Evolutionary conservation across 306 rosid genomes (phyloP).

Genomic region (Corylus americana): DNA sequence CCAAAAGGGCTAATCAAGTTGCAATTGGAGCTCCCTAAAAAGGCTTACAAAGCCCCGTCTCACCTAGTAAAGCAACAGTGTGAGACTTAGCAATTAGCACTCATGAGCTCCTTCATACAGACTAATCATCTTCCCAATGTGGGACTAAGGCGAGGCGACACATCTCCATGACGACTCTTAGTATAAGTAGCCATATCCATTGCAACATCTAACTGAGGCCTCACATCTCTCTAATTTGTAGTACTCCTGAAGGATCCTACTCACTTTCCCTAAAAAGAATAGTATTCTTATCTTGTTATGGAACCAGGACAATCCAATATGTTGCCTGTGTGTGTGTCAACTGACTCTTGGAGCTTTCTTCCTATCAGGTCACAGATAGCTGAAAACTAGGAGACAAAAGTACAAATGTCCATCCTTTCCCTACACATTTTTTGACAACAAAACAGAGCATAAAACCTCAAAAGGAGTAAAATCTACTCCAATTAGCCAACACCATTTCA

Average conservation of each 20-base stretch:
- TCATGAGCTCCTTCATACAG: too few relatives aligned
- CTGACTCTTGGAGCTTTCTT: background rate
- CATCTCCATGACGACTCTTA: background rate
- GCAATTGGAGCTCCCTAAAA: too few relatives aligned
- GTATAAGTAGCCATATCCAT: background rate
- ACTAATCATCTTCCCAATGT: too few relatives aligned
- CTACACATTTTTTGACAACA: background rate
- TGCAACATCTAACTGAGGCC: background rate
- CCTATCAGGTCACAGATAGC: background rate
- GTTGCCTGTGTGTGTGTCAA: background rate
- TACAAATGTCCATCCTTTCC: background rate
- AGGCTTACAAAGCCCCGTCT: too few relatives aligned
- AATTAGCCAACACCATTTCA: background rate
- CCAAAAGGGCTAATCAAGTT: too few relatives aligned
- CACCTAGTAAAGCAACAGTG: too few relatives aligned
- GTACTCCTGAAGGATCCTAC: background rate
- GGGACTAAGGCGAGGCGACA: too few relatives aligned
- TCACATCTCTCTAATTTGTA: background rate
- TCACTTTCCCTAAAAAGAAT: background rate
- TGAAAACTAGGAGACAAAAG: background rate
- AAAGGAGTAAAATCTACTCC: background rate
- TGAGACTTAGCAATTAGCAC: too few relatives aligned
- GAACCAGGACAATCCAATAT: background rate
- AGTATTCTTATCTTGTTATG: background rate
- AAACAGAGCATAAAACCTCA: slow-evolving; percentile 1